Conservation (phyloP, 1,139 yeast species). For the Magnusiomyces magnusii region DNA sequence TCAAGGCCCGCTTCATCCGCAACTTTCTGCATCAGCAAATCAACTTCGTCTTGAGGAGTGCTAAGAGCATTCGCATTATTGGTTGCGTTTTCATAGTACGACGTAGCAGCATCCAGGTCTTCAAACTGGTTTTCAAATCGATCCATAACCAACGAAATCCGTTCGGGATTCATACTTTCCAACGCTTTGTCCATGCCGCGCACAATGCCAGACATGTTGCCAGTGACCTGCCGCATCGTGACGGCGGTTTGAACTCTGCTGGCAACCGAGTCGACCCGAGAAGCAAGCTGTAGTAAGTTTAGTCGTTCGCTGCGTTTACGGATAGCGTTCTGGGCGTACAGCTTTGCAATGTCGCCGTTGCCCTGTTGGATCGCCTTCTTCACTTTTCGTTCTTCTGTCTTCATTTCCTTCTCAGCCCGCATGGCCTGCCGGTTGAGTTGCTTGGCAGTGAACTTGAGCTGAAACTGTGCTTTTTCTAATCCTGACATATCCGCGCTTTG, state of each 20-base stretch:
- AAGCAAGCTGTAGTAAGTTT: conserved; percentile 72
- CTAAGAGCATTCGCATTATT: conserved; percentile 79
- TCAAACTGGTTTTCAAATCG: conserved; percentile 95
- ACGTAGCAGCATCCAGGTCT: conserved; percentile 88
- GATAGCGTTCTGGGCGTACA: conserved; percentile 94
- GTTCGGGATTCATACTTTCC: conserved; percentile 89
- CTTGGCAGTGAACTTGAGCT: conserved; percentile 72
- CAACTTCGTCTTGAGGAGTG: conserved; percentile 95
- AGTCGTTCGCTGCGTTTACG: conserved; percentile 84
- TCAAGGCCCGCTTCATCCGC: conserved; percentile 99
- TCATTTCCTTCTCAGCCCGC: conserved; percentile 86
- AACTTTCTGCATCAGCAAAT: conserved; percentile 79
- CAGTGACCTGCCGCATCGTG: conserved; percentile 90
- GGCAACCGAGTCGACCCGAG: conserved; percentile 93
- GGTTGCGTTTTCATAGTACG: conserved; percentile 88
- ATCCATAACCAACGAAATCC: conserved; percentile 90
- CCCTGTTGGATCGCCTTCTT: conserved; percentile 82
- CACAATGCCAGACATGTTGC: conserved; percentile 88
- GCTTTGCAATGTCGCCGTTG: conserved; percentile 84
- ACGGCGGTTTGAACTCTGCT: conserved; percentile 96
- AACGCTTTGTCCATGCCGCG: conserved; percentile 95
- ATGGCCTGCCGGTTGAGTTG: conserved; percentile 85
- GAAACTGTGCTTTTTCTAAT: conserved; percentile 16
- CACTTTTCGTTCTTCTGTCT: conserved; percentile 76
- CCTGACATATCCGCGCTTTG: conserved; percentile 11